Percentiles rank a stretch among this genome's conserved stretches.
Conservation (phyloP, 202 grass and related monocot species). For the Cymbopogon flexuosus region DNA sequence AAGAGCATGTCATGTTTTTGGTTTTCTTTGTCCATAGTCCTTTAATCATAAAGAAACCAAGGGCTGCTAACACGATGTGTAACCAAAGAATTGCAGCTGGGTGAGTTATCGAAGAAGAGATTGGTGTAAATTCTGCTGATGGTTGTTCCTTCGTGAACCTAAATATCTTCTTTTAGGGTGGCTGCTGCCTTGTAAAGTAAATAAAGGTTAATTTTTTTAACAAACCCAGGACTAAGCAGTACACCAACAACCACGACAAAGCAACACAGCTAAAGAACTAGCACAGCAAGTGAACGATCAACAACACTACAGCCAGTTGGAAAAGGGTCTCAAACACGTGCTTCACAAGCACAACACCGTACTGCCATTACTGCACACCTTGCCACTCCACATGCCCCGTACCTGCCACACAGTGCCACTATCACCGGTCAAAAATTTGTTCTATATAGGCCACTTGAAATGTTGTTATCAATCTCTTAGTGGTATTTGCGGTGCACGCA, state of each 20-base stretch:
- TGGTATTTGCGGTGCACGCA: not conserved
- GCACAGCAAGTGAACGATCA: too few species aligned
- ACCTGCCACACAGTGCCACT: too few species aligned
- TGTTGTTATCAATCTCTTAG: not conserved
- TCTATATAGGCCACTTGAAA: not conserved
- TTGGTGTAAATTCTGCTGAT: conserved; percentile 11
- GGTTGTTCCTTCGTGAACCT: conserved; percentile 5
- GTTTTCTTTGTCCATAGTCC: not conserved
- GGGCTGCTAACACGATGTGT: not conserved
- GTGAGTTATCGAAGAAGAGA: conserved; percentile 4
- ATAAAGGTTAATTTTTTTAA: conserved; percentile 11
- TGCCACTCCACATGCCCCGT: too few species aligned
- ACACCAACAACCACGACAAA: too few species aligned
- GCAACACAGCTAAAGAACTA: too few species aligned
- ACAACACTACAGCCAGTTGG: too few species aligned
- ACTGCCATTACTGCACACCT: too few species aligned
- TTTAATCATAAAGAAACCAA: not conserved
- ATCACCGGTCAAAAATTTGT: too few species aligned
- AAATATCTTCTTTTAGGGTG: not conserved
- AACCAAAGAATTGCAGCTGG: not conserved
- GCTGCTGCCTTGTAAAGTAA: not conserved
- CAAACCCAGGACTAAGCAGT: too few species aligned
- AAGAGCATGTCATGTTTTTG: not conserved
- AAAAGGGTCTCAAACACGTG: too few species aligned
- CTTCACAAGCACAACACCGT: too few species aligned